Percentiles rank a stretch among this genome's conserved stretches.
Conservation (phyloP, 2,329 filamentous ascomycete genomes). For the Tolypocladium sp. region DNA sequence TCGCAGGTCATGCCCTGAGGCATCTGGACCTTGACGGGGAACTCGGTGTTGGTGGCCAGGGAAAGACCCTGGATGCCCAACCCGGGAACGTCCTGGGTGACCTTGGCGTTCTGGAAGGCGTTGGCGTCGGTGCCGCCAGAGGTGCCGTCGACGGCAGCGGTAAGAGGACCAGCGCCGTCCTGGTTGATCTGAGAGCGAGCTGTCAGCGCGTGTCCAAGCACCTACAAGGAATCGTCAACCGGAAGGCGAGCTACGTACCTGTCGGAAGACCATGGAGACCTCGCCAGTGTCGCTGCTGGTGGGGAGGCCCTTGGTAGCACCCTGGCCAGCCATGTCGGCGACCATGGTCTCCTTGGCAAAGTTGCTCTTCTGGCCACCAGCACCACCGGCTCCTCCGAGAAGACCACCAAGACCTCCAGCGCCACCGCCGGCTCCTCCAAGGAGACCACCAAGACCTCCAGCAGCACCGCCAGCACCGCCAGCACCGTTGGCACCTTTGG, state of each 20-base stretch:
- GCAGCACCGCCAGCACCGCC: constrained; percentile 6
- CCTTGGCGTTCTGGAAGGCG: constrained; percentile 51
- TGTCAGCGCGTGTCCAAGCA: background rate
- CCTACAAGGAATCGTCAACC: background rate
- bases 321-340: constrained; percentile 42
- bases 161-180: constrained; percentile 57
- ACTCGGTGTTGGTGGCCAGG: constrained; percentile 51
- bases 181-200: constrained; percentile 52
- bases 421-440: background rate
- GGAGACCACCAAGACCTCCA: constrained; percentile 4
- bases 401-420: constrained; percentile 3
- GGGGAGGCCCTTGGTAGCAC: constrained; percentile 44
- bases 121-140: constrained; percentile 51
- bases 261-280: constrained; percentile 54
- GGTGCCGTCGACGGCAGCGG: constrained; percentile 50
- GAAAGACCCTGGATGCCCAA: constrained; percentile 47
- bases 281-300: constrained; percentile 51
- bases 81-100: constrained; percentile 54
- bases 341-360: constrained; percentile 40
- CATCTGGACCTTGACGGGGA: constrained; percentile 56
- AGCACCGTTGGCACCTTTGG: background rate
- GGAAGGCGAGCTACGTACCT: constrained; percentile 15
- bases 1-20: constrained; percentile 59
- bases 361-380: constrained; percentile 28
- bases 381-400: constrained; percentile 2